Conservation (phyloP, 2,329 filamentous ascomycete species). For the Mycosphaerelloides madeirae region DNA sequence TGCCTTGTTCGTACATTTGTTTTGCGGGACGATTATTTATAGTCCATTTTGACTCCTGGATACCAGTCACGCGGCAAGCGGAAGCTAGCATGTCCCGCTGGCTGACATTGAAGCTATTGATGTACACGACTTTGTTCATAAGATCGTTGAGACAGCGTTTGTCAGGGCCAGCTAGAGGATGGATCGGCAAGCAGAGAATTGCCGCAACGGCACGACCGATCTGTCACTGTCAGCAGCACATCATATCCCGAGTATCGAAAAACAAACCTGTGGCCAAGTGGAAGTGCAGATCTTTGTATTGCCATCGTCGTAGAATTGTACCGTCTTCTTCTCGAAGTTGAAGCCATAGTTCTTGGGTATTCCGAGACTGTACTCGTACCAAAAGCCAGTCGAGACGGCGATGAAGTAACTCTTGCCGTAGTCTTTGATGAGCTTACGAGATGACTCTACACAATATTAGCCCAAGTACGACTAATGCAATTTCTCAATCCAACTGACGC, state of each 20-base stretch:
- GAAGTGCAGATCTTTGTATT: conserved; percentile 52
- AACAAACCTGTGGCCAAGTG: conserved; percentile 52
- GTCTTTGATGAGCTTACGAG: conserved; percentile 22
- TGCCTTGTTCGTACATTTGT: conserved; percentile 48
- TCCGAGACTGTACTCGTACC: conserved; percentile 34
- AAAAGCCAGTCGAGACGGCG: conserved; percentile 25
- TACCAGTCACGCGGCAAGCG: conserved; percentile 55
- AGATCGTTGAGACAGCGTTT: conserved; percentile 28
- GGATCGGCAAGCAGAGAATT: conserved; percentile 29
- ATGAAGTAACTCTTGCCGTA: conserved; percentile 26
- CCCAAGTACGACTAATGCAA: background rate
- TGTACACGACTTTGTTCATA: conserved; percentile 47
- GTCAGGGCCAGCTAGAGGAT: background rate
- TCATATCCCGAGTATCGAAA: background rate
- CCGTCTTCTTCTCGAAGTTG: conserved; percentile 29
- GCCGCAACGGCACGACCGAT: conserved; percentile 49
- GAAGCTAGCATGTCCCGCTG: conserved; percentile 62
- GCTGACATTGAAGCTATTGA: conserved; percentile 54
- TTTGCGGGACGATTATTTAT: conserved; percentile 46
- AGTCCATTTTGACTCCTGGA: conserved; percentile 56
- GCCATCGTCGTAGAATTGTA: conserved; percentile 50
- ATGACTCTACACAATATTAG: background rate
- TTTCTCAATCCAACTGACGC: background rate
- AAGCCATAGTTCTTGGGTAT: conserved; percentile 33
- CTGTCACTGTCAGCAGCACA: background rate